Evolutionary conservation across 78 protist species (phyloP).

Genomic region (Dictyostelium discoideum): dicty_2.7 NC_007088.5:5643001-5643500

Average conservation of each 20-base stretch:
- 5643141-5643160: slow-evolving; percentile 99
- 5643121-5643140: slow-evolving; percentile 97
- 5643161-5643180: slow-evolving; percentile 96
- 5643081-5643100: slow-evolving; percentile 94
- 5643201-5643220: slow-evolving; percentile 90
- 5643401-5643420: slow-evolving; percentile 76
- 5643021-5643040: slow-evolving; percentile 94
- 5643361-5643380: slow-evolving; percentile 69
- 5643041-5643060: slow-evolving; percentile 99
- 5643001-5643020: slow-evolving; percentile 82
- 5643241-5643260: slow-evolving; percentile 68
- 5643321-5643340: slow-evolving; percentile 1
- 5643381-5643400: background rate
- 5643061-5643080: slow-evolving; percentile 97
- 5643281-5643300: background rate
- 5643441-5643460: slow-evolving; percentile 74
- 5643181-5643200: slow-evolving; percentile 84
- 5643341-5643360: slow-evolving; percentile 1
- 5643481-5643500: slow-evolving; percentile 32
- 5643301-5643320: background rate
- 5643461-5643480: slow-evolving; percentile 42
- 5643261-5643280: background rate
- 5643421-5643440: slow-evolving; percentile 58
- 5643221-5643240: slow-evolving; percentile 86
- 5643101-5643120: slow-evolving; percentile 85